Evolutionary conservation across 2,329 filamentous ascomycete genomes (phyloP), one percentile per base, ranked within the genome.

Genomic region (Colletotrichum higginsianum): DNA sequence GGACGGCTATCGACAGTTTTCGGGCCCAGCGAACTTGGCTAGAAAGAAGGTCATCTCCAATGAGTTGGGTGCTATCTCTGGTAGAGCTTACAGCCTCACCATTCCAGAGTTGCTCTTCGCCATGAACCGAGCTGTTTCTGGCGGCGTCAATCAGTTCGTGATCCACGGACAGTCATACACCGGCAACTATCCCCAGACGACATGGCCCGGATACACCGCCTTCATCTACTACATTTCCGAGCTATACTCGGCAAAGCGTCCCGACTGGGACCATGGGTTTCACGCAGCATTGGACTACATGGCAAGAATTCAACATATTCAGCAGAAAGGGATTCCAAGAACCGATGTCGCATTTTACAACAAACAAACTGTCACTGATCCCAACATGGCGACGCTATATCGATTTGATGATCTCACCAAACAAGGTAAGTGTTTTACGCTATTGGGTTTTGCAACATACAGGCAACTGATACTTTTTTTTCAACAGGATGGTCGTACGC

Each of bases 141-240:
- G 80, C 4, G 81, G 81, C 1, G 77, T 86, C 21, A 87, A 84
- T 50, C 80, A 83, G 52, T 75, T 84, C 47, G 80, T 87, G 5
- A 74, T 86, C 9, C 86, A 88, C 69, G 85, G 85, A 0, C 78
- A 78, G 56, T 75, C 83, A 0, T 85, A 83, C 61, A 79, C 80
- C 0, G 82, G 81, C 2, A 73, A 81, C 6, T 87, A 86, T 64
- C 75, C 75, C 0, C 81, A 83, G 60, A 87, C 86, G 0, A 86
- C 86, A 0, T 88, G 86, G 85, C 86, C 86, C 0, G 84, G 83
- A 0, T 85, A 81, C 62, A 82, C 82, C 0, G 79, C 84, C 0
- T 87, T 87, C 67, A 68, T 63, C 7, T 87, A 84, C 71, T 50
- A 77, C 0, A 86, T 83, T 65, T 80, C 81, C 0, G 82, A 84